Conservation (phyloP, 179 eudicot genomes). For the Amaranthus tricolor region DNA sequence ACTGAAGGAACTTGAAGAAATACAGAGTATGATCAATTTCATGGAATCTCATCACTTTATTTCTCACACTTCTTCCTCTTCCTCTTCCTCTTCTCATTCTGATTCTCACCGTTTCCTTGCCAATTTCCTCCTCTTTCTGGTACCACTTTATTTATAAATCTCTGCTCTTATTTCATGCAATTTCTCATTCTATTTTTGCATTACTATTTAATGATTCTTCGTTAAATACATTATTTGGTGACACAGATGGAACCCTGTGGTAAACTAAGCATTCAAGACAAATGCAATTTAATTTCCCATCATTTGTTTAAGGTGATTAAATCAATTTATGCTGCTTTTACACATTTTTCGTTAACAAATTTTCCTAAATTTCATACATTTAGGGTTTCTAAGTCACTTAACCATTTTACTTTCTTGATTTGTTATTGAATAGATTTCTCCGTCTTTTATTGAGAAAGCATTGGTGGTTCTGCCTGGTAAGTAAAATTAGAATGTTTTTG, state of each 20-base stretch:
- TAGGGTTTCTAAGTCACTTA: no score
- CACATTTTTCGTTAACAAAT: no score
- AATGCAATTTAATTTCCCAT: slow-evolving; percentile 60
- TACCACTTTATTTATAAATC: slow-evolving; percentile 5
- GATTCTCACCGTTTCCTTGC: slow-evolving; percentile 66
- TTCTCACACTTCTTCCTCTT: slow-evolving; percentile 20
- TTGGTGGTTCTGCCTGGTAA: slow-evolving; percentile 26
- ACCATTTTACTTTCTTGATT: neutral
- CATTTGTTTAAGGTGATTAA: slow-evolving; percentile 56
- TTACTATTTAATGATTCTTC: neutral
- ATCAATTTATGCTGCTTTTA: neutral
- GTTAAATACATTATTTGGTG: neutral
- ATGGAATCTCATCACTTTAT: slow-evolving; percentile 36
- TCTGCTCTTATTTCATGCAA: neutral
- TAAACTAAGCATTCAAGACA: slow-evolving; percentile 49
- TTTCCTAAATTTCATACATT: no score
- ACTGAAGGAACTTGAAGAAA: slow-evolving; percentile 50
- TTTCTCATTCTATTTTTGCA: neutral
- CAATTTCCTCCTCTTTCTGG: slow-evolving; percentile 61
- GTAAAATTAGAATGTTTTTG: slow-evolving; percentile 6
- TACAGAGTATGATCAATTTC: slow-evolving; percentile 41
- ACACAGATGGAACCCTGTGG: slow-evolving; percentile 66
- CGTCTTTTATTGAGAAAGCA: slow-evolving; percentile 28
- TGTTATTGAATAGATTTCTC: slow-evolving; percentile 23
- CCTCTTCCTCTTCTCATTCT: slow-evolving; percentile 17